Base-by-base conservation (phyloP, 2,329 filamentous ascomycete species). In the Neofusicoccum umdonicola region DNA sequence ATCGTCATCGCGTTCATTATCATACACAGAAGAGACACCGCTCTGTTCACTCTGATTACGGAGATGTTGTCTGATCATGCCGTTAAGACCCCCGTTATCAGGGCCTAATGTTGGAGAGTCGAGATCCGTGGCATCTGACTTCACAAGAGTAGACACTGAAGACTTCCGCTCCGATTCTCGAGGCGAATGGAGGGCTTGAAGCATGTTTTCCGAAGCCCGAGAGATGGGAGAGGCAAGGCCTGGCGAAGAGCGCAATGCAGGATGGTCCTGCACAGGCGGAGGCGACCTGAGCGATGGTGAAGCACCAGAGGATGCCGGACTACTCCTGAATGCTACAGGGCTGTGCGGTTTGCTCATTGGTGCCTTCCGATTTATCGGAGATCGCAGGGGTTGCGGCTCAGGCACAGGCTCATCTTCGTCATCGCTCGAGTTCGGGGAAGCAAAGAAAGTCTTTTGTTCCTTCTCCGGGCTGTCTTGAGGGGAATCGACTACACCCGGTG, bases 51-150 rank as follows among this genome's bases (percentile, higher is more conserved):
- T 63, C 68, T 89, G 87, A 39, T 87, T 87, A 58, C 95, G 88
- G 45, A 98, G 80, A 80, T 98, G 95, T 67, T 93, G 89, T 37
- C 90, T 87, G 51, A 97, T 88, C 81, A 97, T 85, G 1, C 90
- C 90, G 71, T 89, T 94, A 15, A 97, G 82, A 0, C 91, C 92
- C 17, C 75, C 68, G 42, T 80, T 79, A 15, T 81, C 81, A 0
- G 90, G 89, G 1, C 90, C 90, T 5, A 97, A 79, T 0, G 92
- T 96, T 0, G 93, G 93, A 0, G 93, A 96, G 71, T 96, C 92
- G 19, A 79, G 62, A n/a, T 75, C 76, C 6, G 66, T 63, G 39
- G 70, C 71, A 22, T 71, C 68, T 2, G 66, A 42, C 22, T 71
- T 64, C 13, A 64, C 54, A 34, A 64, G 15, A 3, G 63, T 64